phyloP scores from a whole-genome alignment of 352 stramenopile genomes.

The Phytopythium cucurbitacearum region DNA sequence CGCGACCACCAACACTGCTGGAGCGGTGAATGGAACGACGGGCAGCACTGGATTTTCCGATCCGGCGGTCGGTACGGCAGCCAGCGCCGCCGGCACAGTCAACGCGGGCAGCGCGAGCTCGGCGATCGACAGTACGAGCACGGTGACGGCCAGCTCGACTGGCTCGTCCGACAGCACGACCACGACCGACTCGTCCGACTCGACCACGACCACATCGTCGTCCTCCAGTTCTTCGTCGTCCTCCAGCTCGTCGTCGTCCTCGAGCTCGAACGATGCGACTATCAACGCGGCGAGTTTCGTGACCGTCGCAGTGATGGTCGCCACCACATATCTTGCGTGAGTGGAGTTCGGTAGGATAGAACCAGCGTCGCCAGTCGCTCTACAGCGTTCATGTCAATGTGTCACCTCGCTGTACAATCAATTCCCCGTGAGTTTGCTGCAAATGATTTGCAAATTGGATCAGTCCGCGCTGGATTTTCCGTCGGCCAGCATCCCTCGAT shows the following conservation, averaged over 20 bases:
- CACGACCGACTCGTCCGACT: constrained; percentile 3
- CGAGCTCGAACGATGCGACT: constrained; percentile 2
- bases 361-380: too few species aligned
- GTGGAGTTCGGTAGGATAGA: not conserved
- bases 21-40: not conserved
- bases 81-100: not conserved
- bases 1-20: not conserved
- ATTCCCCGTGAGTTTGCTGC: too few species aligned
- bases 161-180: constrained; percentile 2
- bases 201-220: constrained; percentile 1
- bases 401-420: too few species aligned
- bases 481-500: too few species aligned
- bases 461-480: too few species aligned
- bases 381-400: too few species aligned
- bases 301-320: constrained; percentile 2
- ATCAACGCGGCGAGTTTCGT: not conserved
- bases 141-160: not conserved
- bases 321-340: constrained; percentile 2
- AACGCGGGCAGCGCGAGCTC: constrained; percentile 3
- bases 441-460: too few species aligned
- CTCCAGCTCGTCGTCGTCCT: not conserved
- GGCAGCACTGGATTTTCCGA: not conserved
- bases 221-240: not conserved
- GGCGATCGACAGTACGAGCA: not conserved
- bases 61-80: not conserved